Percentiles rank a stretch among this genome's conserved stretches.
Evolutionary conservation across 352 stramenopile species (phyloP).

Genomic region (Peronospora farinosa): DNA sequence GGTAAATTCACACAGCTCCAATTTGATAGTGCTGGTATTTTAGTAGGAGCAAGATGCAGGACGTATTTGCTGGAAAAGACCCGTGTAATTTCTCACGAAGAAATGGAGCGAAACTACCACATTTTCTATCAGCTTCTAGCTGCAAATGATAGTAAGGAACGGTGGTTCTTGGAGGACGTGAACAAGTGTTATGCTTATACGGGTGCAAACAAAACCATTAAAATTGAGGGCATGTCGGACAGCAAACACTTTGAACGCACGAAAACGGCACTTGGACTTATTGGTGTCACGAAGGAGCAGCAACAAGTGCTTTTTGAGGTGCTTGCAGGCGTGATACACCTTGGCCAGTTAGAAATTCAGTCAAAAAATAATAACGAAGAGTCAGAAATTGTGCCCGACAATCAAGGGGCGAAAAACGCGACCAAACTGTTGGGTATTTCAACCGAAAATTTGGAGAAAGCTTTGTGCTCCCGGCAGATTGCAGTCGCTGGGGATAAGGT

Average conservation of each 20-base stretch:
- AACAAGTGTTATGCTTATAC: conserved; percentile 58
- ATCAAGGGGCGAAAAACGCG: conserved; percentile 32
- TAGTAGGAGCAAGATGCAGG: conserved; percentile 69
- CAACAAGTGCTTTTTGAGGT: conserved; percentile 64
- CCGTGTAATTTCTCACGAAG: conserved; percentile 69
- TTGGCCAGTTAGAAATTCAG: conserved; percentile 93
- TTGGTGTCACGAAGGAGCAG: conserved; percentile 52
- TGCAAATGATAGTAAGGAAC: conserved; percentile 22
- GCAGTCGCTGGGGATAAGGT: conserved; percentile 58
- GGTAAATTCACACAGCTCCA: conserved; percentile 96
- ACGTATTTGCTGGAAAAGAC: conserved; percentile 94
- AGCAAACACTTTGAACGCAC: conserved; percentile 66
- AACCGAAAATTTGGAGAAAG: conserved; percentile 46
- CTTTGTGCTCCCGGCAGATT: conserved; percentile 80
- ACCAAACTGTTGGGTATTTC: conserved; percentile 58
- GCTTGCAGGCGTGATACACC: conserved; percentile 90
- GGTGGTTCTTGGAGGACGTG: conserved; percentile 47
- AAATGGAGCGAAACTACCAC: conserved; percentile 72
- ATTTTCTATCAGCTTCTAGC: conserved; percentile 71
- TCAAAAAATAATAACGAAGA: conserved; percentile 75
- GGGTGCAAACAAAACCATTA: conserved; percentile 41
- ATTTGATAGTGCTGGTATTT: conserved; percentile 70
- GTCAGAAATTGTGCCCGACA: conserved; percentile 36
- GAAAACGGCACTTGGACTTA: conserved; percentile 49
- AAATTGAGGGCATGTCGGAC: conserved; percentile 75